phyloP scores from a whole-genome alignment of 108 stramenopile species.

The Nitzschia putrida region DNA sequence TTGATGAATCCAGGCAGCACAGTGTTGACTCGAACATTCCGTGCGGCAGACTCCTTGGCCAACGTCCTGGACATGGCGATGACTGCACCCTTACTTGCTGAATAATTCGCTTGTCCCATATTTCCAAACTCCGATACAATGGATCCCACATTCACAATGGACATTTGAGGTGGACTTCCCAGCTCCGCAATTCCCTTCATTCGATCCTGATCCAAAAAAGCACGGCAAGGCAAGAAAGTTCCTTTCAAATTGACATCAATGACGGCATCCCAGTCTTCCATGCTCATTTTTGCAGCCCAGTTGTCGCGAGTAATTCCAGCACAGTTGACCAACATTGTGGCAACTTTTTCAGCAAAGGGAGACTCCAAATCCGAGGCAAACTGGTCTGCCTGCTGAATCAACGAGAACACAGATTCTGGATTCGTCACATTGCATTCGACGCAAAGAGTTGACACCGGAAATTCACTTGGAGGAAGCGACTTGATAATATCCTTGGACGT shows the following conservation, averaged over 20 bases:
- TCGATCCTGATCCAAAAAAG: slow-evolving; percentile 49
- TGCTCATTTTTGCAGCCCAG: slow-evolving; percentile 65
- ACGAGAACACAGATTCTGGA: slow-evolving; percentile 41
- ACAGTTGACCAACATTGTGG: slow-evolving; percentile 71
- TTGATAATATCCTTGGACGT: not conserved
- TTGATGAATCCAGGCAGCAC: slow-evolving; percentile 80
- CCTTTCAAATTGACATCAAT: slow-evolving; percentile 87
- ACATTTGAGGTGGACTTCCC: slow-evolving; percentile 10
- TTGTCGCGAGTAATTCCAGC: slow-evolving; percentile 80
- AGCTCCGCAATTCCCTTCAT: not conserved
- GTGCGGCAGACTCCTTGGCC: slow-evolving; percentile 73
- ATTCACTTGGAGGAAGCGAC: too few species aligned
- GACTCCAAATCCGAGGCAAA: slow-evolving; percentile 9
- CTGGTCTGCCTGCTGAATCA: slow-evolving; percentile 32
- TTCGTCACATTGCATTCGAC: slow-evolving; percentile 59
- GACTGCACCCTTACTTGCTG: slow-evolving; percentile 85
- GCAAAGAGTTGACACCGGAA: not conserved
- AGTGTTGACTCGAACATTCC: slow-evolving; percentile 62
- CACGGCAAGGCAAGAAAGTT: slow-evolving; percentile 69
- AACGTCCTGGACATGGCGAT: slow-evolving; percentile 64
- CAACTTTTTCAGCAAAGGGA: slow-evolving; percentile 12
- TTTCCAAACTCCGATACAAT: slow-evolving; percentile 73
- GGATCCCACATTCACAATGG: slow-evolving; percentile 77
- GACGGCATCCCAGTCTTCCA: slow-evolving; percentile 65
- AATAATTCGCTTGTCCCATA: slow-evolving; percentile 78